Conservation (phyloP, 1,284 basidiomycete genomes). For the Peniophora sp. region DNA sequence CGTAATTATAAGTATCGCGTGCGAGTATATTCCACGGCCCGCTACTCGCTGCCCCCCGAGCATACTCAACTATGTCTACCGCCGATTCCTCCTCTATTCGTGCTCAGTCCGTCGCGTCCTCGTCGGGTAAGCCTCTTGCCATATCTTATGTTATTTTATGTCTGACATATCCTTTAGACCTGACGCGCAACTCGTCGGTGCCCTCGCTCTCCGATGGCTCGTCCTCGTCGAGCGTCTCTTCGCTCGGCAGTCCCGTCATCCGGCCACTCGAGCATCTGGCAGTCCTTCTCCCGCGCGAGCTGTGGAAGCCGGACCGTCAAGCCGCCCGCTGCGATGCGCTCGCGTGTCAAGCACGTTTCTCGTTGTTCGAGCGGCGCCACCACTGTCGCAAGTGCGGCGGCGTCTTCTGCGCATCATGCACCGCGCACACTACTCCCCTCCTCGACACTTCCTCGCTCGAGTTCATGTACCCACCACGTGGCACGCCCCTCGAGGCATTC, state of each 20-base stretch:
- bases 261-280: conserved; percentile 68
- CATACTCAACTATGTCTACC: too few species aligned
- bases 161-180: neutral
- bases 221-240: conserved; percentile 22
- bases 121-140: neutral
- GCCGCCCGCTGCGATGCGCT: conserved; percentile 64
- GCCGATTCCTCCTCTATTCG: neutral
- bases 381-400: conserved; percentile 78
- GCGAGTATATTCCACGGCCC: too few species aligned
- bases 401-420: conserved; percentile 59
- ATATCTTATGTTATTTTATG: neutral
- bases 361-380: conserved; percentile 64
- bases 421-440: conserved; percentile 45
- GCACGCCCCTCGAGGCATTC: conserved; percentile 46
- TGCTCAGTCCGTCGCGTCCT: neutral
- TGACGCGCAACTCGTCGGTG: conserved; percentile 8
- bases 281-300: conserved; percentile 53
- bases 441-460: conserved; percentile 60
- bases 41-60: too few species aligned
- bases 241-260: conserved; percentile 19
- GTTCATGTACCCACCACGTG: conserved; percentile 61
- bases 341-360: conserved; percentile 54
- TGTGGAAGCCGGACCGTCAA: conserved; percentile 69
- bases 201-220: conserved; percentile 16
- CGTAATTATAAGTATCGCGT: too few species aligned